phyloP scores from a whole-genome alignment of 177 flowering plant genomes.

The Vitis hybrid region DNA sequence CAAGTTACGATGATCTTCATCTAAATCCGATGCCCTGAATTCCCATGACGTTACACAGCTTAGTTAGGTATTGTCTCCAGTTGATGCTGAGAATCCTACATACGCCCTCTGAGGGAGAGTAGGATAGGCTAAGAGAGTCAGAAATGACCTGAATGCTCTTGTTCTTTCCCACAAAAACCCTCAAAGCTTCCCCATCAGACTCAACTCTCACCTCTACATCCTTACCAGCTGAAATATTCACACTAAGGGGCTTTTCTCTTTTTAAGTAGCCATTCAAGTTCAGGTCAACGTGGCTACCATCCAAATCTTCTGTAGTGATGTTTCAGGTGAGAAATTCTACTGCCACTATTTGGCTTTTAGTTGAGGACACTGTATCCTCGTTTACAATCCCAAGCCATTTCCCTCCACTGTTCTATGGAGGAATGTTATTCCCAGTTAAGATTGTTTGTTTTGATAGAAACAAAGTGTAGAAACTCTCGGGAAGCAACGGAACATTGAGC shows the following conservation, averaged over 20 bases:
- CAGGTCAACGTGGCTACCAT: slow-evolving; percentile 64
- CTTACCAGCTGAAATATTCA: slow-evolving; percentile 19
- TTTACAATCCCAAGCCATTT: slow-evolving; percentile 66
- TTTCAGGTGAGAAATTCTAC: slow-evolving; percentile 61
- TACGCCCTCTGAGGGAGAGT: slow-evolving; percentile 34
- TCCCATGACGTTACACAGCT: slow-evolving; percentile 52
- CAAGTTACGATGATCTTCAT: neutral
- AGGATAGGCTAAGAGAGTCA: slow-evolving; percentile 33
- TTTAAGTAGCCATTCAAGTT: slow-evolving; percentile 42
- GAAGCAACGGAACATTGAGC: too few relatives aligned
- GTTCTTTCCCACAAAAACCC: slow-evolving; percentile 14
- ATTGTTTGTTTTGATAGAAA: too few relatives aligned
- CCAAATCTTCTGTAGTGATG: slow-evolving; percentile 45
- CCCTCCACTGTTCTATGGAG: slow-evolving; percentile 43
- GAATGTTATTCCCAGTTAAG: slow-evolving; percentile 19
- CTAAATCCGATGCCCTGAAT: slow-evolving; percentile 30
- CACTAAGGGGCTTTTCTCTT: slow-evolving; percentile 17
- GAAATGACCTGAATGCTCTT: slow-evolving; percentile 20
- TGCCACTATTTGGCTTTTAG: slow-evolving; percentile 30
- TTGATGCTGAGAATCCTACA: slow-evolving; percentile 65
- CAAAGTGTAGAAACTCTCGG: too few relatives aligned
- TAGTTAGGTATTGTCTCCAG: slow-evolving; percentile 38
- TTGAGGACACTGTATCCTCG: slow-evolving; percentile 29
- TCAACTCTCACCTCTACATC: slow-evolving; percentile 13
- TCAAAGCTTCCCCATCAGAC: slow-evolving; percentile 29